Base-by-base conservation (phyloP, 257 asterid species). In the Solanum piurae region DNA sequence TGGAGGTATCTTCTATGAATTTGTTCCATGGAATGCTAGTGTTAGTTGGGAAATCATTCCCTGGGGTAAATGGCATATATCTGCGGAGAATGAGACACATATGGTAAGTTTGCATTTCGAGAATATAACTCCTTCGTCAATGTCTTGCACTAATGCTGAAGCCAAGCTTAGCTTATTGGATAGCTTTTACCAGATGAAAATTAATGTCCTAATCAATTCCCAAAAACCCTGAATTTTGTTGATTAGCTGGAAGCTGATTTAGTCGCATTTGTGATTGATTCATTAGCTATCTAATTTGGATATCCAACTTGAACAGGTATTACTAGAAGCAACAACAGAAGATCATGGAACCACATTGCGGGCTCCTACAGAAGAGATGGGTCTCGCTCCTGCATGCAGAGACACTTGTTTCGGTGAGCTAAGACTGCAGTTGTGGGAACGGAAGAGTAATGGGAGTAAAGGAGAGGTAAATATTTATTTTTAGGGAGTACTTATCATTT, bases 331-430 rank as follows among this genome's bases (percentile, higher is more conserved):
- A 27, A 95, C 91, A 76, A 91, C 98, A 34, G 86, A 90, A 87
- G 98, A 95, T 87, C 92, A 93, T 0, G 99, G 99, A 60, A 93
- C 98, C 12, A 91, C 98, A 44, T 68, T 97, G 90, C 98, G 99
- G n/a, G 99, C 99, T 88, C 99, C 99, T 75, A 97, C 99, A 44
- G 86, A 89, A 18, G 99, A 97, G 89, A 88, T 94, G 11, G 99
- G 99, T 64, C 90, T 97, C 12, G 95, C 98, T 83, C 99, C 99
- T 23, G 97, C 96, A 77, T 97, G 99, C 90, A 94, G 86, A 88
- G 99, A 97, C 91, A 95, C 98, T 87, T 95, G 99, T 90, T 93
- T 85, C 52, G 98, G 94, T 36, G 93, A 94, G 79, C 86, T 97
- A 89, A 92, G 93, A 85, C 85, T 95, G 87, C 92, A 92, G 31